A percentile compares a stretch with the other conserved stretches of the same genome.
Conservation (phyloP, 2,329 filamentous ascomycete genomes). For the Aspergillus versicolor region DNA sequence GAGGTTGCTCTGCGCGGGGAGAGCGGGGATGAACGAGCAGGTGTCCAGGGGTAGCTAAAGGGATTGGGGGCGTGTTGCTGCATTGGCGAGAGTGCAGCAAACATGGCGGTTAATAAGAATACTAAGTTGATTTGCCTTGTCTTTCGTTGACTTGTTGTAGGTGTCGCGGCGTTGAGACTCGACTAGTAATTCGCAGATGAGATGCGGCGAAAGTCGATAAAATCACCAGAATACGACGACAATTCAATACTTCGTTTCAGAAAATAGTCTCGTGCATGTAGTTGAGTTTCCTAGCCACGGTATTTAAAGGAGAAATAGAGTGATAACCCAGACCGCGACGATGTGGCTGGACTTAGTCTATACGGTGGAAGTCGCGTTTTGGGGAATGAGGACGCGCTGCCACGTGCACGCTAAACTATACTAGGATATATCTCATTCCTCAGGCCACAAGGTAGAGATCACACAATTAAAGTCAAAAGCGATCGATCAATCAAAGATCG, state of each 20-base stretch:
- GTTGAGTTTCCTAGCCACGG: background rate
- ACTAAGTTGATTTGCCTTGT: background rate
- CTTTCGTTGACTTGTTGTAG: background rate
- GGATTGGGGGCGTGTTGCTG: conserved; percentile 14
- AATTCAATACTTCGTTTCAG: background rate
- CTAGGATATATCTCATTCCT: conserved; percentile 23
- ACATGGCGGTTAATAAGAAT: conserved; percentile 23
- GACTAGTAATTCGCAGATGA: background rate
- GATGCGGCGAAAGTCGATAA: background rate
- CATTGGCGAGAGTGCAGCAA: conserved; percentile 25
- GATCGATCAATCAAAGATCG: conserved; percentile 10
- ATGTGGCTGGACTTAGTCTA: conserved; percentile 1
- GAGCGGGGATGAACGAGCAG: conserved; percentile 26
- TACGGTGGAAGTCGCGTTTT: conserved; percentile 9
- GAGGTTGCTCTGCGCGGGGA: conserved; percentile 13
- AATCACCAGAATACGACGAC: background rate
- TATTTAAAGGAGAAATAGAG: background rate
- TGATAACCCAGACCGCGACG: background rate
- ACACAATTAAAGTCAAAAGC: background rate
- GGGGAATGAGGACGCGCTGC: conserved; percentile 3
- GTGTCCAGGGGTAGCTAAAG: conserved; percentile 23
- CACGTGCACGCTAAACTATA: conserved; percentile 17
- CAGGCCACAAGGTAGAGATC: conserved; percentile 15
- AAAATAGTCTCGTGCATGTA: background rate
- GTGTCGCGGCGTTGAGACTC: background rate